Conservation (phyloP, 495 filamentous ascomycete genomes). For the Astrothelium macrocarpum region DNA sequence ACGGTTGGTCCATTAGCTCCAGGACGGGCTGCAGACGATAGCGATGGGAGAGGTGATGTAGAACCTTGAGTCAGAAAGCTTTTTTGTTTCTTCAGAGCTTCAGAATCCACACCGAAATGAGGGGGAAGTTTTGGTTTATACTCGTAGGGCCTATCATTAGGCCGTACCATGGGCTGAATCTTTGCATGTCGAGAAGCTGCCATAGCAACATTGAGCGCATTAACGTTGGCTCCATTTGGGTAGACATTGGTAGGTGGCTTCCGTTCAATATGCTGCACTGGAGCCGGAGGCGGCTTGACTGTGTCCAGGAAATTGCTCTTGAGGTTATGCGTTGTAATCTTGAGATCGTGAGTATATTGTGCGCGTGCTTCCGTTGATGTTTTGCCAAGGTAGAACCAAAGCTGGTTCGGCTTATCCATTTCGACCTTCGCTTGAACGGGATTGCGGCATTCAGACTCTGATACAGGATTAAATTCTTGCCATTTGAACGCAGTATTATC, state of each 20-base stretch:
- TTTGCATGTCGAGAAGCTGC: slow-evolving; percentile 8
- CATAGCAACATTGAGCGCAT: slow-evolving; percentile 11
- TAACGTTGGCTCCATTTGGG: slow-evolving; percentile 8
- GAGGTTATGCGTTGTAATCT: slow-evolving; percentile 43
- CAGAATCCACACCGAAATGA: slow-evolving; percentile 14
- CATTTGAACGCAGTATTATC: slow-evolving; percentile 56
- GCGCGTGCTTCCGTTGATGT: slow-evolving; percentile 85
- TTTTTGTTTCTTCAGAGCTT: slow-evolving; percentile 17
- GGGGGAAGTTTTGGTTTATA: slow-evolving; percentile 31
- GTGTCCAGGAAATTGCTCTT: slow-evolving; percentile 56
- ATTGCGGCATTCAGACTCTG: slow-evolving; percentile 37
- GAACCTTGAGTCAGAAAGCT: slow-evolving; percentile 10
- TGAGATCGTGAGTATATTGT: slow-evolving; percentile 79
- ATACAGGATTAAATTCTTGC: slow-evolving; percentile 57
- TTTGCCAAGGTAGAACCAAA: slow-evolving; percentile 86
- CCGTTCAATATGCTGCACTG: slow-evolving; percentile 21
- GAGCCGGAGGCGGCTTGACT: slow-evolving; percentile 39
- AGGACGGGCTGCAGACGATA: neutral
- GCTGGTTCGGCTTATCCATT: slow-evolving; percentile 54
- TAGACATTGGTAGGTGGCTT: slow-evolving; percentile 7
- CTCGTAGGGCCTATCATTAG: slow-evolving; percentile 24
- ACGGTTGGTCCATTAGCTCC: neutral
- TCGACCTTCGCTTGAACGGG: slow-evolving; percentile 53
- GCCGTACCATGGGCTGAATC: slow-evolving; percentile 6
- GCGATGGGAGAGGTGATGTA: neutral